A percentile compares a stretch with the other conserved stretches of the same genome.
phyloP scores from a whole-genome alignment of 108 stramenopile species.

The Bacterosira constricta region DNA sequence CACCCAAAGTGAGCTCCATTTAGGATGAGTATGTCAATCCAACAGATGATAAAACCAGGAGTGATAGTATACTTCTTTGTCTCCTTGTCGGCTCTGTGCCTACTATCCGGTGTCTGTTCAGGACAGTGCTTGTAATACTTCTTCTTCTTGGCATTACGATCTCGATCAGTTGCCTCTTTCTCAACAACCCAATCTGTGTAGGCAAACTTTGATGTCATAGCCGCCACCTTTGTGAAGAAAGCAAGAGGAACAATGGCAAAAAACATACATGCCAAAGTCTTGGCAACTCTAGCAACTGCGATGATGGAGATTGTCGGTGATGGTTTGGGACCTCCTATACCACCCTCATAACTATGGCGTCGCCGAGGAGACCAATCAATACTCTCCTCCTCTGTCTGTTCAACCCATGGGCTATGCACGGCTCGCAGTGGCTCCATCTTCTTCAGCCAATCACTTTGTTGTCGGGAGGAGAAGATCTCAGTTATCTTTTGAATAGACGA shows the following conservation, averaged over 20 bases:
- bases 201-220: too few relatives aligned
- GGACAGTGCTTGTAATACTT: not conserved
- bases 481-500: not conserved
- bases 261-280: not conserved
- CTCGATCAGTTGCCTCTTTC: too few relatives aligned
- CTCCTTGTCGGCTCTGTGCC: not conserved
- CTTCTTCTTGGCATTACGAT: not conserved
- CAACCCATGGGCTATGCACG: conserved; percentile 5
- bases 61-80: not conserved
- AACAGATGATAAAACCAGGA: too few relatives aligned
- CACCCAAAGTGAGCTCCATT: conserved; percentile 1
- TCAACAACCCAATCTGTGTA: too few relatives aligned
- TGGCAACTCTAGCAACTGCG: not conserved
- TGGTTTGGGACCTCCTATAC: not conserved
- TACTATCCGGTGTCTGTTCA: not conserved
- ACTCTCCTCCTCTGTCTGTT: not conserved
- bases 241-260: too few relatives aligned
- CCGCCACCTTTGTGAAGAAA: not conserved
- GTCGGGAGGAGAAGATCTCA: not conserved
- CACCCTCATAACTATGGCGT: not conserved
- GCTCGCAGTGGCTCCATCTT: conserved; percentile 9
- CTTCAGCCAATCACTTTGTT: conserved; percentile 1
- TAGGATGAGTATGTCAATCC: not conserved
- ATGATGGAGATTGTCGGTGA: too few relatives aligned
- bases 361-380: not conserved